Conservation (phyloP, 106 monocot species). For the Alisma plantagoaquatica region DNA sequence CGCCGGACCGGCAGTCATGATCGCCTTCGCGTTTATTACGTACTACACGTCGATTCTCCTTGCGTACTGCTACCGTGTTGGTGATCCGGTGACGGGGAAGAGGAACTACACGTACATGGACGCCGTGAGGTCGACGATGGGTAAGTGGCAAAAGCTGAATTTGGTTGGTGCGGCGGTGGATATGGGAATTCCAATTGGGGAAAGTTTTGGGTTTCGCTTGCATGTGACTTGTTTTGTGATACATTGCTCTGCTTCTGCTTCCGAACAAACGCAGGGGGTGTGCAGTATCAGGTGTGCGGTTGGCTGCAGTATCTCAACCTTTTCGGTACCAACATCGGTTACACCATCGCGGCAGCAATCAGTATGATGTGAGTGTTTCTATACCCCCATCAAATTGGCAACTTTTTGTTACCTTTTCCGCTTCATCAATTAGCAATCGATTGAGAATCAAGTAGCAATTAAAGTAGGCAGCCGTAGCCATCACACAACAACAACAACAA, state of each 20-base stretch:
- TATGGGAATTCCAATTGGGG: too few species aligned
- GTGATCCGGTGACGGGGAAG: constrained; percentile 48
- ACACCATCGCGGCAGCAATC: constrained; percentile 69
- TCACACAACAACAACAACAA: too few species aligned
- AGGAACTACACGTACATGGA: constrained; percentile 77
- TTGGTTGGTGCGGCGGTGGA: too few species aligned
- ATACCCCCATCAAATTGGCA: too few species aligned
- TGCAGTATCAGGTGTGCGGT: constrained; percentile 48
- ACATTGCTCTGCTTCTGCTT: too few species aligned
- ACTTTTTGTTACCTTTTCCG: too few species aligned
- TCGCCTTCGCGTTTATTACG: constrained; percentile 40
- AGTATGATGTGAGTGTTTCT: constrained; percentile 61
- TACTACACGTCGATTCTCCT: constrained; percentile 60
- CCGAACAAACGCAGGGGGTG: constrained; percentile 36
- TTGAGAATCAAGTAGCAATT: too few species aligned
- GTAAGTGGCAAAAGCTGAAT: constrained; percentile 12
- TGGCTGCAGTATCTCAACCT: constrained; percentile 47
- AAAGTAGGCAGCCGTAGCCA: too few species aligned
- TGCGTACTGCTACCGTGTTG: constrained; percentile 57
- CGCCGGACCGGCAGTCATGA: constrained; percentile 44
- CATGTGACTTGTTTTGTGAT: too few species aligned
- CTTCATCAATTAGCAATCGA: too few species aligned
- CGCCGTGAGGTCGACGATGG: constrained; percentile 48
- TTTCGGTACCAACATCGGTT: constrained; percentile 50
- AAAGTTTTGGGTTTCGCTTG: too few species aligned